Base-by-base conservation (phyloP, 257 asterid species). In the Solanum gandarillasii region DNA sequence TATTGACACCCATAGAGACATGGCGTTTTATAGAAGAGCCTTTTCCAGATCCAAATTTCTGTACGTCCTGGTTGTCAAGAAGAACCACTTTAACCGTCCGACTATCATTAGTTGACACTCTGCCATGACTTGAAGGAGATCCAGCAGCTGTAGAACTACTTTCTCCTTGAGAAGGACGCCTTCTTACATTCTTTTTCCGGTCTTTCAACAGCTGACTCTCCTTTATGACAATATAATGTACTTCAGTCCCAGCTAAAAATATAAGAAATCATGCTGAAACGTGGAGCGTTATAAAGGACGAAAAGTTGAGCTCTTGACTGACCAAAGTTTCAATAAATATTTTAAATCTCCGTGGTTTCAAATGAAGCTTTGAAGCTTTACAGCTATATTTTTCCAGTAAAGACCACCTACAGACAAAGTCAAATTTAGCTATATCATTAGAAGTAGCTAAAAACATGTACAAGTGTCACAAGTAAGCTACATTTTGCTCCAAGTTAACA, bases 341-440 rank as follows among this genome's bases (percentile, higher is more conserved):
- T 94, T 97, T 97, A 91, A 93, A 96, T 90, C 99, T 97, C 84
- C 99, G 95, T 39, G 99, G 99, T 92, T 97, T 97, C 93, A 97
- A 92, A 93, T 96, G 99, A 87, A 97, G 98, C 94, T 96, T 96
- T 85, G 99, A 97, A 87, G 99, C 98, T 92, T 96, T 97, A 89
- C 99, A 97, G 93, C 99, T 96, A 91, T 94, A 96, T 90, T 97
- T 96, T 92, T 97, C 99, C 95, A 97, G 90, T 83, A 97, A 92
- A 43, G 99, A 96, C 99, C 99, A 97, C 99, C 98, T 97, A 90
- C 88, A 92, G 70, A 9, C 71, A 48, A 48, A 82, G 68, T 21
- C 43, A 82, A 38, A 82, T 39, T 8, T 48, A 29, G 43, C 41
- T 82, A 48, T 82, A 31, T 31, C n/a, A 82, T 43, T 20, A 82